Conservation (phyloP, 768 basidiomycete species). For the Floccularia luteovirens region DNA sequence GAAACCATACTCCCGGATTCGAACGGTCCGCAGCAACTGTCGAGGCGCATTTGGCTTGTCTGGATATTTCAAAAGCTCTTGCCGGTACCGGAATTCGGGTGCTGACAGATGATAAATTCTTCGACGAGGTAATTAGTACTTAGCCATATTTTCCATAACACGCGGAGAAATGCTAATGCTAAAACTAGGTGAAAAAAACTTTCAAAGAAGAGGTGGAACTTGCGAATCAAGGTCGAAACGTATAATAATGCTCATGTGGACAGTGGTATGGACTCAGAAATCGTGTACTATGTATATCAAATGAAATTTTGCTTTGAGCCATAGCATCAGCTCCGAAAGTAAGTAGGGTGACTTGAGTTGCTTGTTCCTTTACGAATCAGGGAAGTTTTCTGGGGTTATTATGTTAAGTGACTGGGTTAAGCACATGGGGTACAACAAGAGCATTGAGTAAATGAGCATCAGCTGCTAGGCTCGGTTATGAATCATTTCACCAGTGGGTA, state of each 20-base stretch:
- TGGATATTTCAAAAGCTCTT: slow-evolving; percentile 64
- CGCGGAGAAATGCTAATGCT: neutral
- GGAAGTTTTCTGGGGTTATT: no score
- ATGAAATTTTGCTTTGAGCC: no score
- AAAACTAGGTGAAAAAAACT: slow-evolving; percentile 34
- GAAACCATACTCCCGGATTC: slow-evolving; percentile 73
- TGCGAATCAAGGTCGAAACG: neutral
- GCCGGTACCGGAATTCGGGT: slow-evolving; percentile 65
- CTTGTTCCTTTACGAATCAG: no score
- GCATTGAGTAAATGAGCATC: no score
- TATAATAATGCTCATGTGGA: neutral
- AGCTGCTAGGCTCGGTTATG: no score
- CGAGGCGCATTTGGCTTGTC: slow-evolving; percentile 56
- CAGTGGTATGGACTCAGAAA: no score
- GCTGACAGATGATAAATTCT: slow-evolving; percentile 61
- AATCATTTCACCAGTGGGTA: no score
- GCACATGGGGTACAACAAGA: no score
- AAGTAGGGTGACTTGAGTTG: no score
- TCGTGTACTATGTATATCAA: no score
- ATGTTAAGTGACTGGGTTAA: no score
- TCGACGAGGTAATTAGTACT: slow-evolving; percentile 35
- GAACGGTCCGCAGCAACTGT: slow-evolving; percentile 51
- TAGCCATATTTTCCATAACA: neutral
- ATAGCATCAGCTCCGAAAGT: no score
- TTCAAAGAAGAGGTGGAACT: slow-evolving; percentile 34